Evolutionary conservation across 768 basidiomycete genomes (phyloP), one percentile per base, ranked within the genome.

Genomic region (Chlorophyllum brunneum): DNA sequence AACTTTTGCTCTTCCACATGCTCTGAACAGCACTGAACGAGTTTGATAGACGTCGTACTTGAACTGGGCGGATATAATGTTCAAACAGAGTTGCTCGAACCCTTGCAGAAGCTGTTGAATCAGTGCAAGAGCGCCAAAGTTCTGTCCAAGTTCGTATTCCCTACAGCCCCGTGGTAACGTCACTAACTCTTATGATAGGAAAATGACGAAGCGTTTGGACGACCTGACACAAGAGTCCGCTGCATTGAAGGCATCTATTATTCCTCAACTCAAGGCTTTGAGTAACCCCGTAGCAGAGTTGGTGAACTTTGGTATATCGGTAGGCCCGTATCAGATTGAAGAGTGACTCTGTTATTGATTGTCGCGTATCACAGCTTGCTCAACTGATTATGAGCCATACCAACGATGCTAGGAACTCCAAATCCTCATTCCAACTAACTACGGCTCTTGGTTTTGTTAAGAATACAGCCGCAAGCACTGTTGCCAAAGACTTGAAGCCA

Each of bases 271-370:
- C 63, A 82, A 87, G 55, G 74, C 75, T 2, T 65, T 92, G n/a
- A 82, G 80, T 60, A 83, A 87, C 51, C 72, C 79, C 24, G 83
- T 92, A 1, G 82, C 85, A 1, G 89, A 90, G 55, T 79, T 93
- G 8, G 86, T 93, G 57, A 92, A 95, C 68, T 91, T 95, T 64
- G 92, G 92, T 63, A 89, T 97, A 50, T 88, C 89, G 48, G 92
- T 92, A 55, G 48, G 84, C 65, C n/a, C n/a, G n/a, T n/a, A n/a
- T n/a, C n/a, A n/a, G n/a, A n/a, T n/a, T n/a, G n/a, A n/a, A n/a
- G n/a, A n/a, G n/a, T n/a, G n/a, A n/a, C n/a, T n/a, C n/a, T n/a
- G n/a, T n/a, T 20, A 34, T 41, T 24, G 15, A 51, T 26, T 46
- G 18, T 22, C 51, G 22, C 46, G n/a, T 15, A 27, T 53, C 0